These are phyloP conservation scores for Populus alba DNA, from an alignment of 345 rosid genomes.

Conservation along the genomic window DNA sequence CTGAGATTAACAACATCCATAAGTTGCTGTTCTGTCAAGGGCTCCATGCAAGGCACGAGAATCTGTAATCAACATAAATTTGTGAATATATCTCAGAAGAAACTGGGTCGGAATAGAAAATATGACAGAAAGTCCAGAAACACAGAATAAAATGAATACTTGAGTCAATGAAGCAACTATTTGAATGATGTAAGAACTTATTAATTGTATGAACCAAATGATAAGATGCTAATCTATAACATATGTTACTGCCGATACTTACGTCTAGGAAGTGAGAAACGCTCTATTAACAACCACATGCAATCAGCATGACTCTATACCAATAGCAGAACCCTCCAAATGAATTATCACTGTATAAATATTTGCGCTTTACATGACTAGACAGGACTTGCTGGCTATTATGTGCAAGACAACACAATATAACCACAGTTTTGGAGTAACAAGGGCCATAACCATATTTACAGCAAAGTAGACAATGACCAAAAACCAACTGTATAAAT, in stretches of 20 bases:
- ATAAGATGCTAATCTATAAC: background rate
- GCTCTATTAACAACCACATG: no score
- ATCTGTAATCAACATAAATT: constrained; percentile 44
- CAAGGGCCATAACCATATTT: background rate
- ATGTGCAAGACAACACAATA: background rate
- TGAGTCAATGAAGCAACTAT: background rate
- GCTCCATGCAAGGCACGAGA: constrained; percentile 64
- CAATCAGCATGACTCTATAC: no score
- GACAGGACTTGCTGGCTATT: background rate
- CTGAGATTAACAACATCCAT: constrained; percentile 45
- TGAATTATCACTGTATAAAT: no score
- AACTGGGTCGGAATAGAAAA: background rate
- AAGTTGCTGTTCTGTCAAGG: constrained; percentile 60
- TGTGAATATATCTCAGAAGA: constrained; percentile 3
- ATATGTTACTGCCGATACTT: no score
- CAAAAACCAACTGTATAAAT: background rate
- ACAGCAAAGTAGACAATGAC: background rate
- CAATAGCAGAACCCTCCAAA: no score
- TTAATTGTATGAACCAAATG: background rate
- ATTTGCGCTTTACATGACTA: no score
- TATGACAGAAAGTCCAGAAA: background rate
- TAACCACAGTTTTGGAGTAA: background rate
- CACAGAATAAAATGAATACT: background rate
- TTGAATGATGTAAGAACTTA: background rate
- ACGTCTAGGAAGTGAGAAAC: no score